Evolutionary conservation across 2,329 filamentous ascomycete genomes (phyloP).

Genomic region (Penicillium sumatraense): DNA sequence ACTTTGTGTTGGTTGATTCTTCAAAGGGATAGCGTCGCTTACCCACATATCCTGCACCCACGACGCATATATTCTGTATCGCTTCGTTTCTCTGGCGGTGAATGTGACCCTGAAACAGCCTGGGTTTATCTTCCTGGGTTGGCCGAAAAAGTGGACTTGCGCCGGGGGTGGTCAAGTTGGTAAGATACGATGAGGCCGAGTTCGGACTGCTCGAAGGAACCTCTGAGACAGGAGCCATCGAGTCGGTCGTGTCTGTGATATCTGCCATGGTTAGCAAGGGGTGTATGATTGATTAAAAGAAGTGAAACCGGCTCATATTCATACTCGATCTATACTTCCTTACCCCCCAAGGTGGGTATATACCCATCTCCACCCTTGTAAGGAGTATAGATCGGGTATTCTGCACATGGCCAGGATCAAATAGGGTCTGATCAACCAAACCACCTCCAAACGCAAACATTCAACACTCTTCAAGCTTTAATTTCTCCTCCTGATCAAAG

Average conservation of each 20-base stretch:
- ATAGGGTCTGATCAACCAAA: neutral
- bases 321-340: too few species aligned
- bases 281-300: neutral
- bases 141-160: conserved; percentile 34
- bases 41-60: conserved; percentile 78
- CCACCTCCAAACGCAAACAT: neutral
- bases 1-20: neutral
- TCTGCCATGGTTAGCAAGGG: conserved; percentile 6
- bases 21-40: conserved; percentile 35
- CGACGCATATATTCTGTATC: conserved; percentile 65
- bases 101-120: conserved; percentile 16
- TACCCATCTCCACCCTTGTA: too few species aligned
- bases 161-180: conserved; percentile 31
- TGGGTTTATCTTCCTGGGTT: conserved; percentile 26
- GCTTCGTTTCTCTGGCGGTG: neutral
- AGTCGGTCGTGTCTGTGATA: conserved; percentile 26
- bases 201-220: conserved; percentile 14
- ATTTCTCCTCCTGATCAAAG: neutral
- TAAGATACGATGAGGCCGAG: conserved; percentile 20
- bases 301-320: too few species aligned
- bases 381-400: neutral
- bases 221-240: conserved; percentile 22
- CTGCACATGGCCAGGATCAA: neutral
- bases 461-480: neutral
- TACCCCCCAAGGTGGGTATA: neutral